Evolutionary conservation across 1,139 yeast species (phyloP).

Genomic region (Pneumocystis jirovecii): DNA sequence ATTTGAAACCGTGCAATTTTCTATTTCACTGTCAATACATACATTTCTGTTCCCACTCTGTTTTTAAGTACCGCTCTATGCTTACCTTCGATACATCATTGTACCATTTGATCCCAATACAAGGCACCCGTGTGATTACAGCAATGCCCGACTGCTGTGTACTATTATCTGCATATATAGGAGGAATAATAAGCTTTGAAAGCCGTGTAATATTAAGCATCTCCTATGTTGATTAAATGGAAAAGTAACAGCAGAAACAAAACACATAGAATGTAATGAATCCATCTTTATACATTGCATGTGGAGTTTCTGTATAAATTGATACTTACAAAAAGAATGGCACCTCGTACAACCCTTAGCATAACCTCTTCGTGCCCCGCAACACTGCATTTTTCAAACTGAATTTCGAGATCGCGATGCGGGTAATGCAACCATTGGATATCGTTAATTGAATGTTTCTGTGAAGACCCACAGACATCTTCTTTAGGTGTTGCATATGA

Average conservation of each 20-base stretch:
- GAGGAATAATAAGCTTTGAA: background rate
- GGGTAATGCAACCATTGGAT: background rate
- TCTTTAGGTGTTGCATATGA: background rate
- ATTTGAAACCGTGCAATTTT: background rate
- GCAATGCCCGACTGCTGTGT: background rate
- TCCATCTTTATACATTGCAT: background rate
- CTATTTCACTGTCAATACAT: background rate
- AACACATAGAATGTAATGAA: background rate
- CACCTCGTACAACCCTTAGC: background rate
- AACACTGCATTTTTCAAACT: background rate
- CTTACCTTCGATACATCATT: background rate
- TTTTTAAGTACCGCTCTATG: too few relatives aligned
- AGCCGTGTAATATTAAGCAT: background rate
- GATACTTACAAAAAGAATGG: background rate
- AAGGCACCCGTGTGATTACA: background rate
- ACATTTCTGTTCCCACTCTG: too few relatives aligned
- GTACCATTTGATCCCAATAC: background rate
- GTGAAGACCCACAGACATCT: background rate
- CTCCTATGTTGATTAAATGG: background rate
- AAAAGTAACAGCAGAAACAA: background rate
- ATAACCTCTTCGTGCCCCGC: background rate
- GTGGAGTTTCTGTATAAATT: too few relatives aligned
- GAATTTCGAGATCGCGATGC: background rate
- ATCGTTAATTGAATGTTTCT: background rate
- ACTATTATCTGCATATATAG: background rate